Evolutionary conservation across 2,329 filamentous ascomycete genomes (phyloP), one percentile per base, ranked within the genome.

Genomic region (Diplodia scrobiculata): DNA sequence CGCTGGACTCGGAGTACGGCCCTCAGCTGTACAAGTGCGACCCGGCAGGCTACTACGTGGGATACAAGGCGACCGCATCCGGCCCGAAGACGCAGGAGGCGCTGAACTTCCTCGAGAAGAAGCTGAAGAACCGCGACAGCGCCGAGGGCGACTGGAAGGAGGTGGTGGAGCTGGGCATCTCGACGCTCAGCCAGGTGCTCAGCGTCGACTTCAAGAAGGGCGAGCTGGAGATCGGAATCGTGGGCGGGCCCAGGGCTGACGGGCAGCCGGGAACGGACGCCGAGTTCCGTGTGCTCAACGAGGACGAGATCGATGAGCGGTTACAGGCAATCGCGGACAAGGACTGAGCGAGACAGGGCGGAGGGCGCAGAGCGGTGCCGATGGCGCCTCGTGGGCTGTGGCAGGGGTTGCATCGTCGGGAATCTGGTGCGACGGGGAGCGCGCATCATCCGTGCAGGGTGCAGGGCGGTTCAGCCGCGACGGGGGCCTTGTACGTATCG

Each of bases 171-270:
- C 85, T 98, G 73, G 95, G 91, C 67, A 99, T 99, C 79, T 91
- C 92, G 52, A 94, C 95, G 6, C 83, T 99, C 79, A 97, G 93
- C 86, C 96, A 91, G 41, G 93, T 99, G 68, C 85, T 99, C 70
- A 97, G 94, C 80, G 96, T 98, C 79, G 95, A 99, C 79, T 99
- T 99, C 85, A 99, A 99, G 87, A 98, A 98, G 85, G 91, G 91
- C 73, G 95, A 99, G 84, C 89, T 99, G 78, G 95, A 99, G 83
- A 91, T 99, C 80, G 95, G 95, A 69, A 93, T 99, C 75, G 95
- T 97, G 65, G 95, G 95, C 71, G 94, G 92, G 34, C 93, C 94
- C 67, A 86, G 87, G 73, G 81, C 84, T 67, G 91, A 96, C 75
- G 94, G 93, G 71, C 85, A 91, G 80, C 91, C 96, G 78, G 92